These are phyloP conservation scores for Penstemon davidsonii DNA, from an alignment of 257 asterid species.

Conservation along the genomic window DNA sequence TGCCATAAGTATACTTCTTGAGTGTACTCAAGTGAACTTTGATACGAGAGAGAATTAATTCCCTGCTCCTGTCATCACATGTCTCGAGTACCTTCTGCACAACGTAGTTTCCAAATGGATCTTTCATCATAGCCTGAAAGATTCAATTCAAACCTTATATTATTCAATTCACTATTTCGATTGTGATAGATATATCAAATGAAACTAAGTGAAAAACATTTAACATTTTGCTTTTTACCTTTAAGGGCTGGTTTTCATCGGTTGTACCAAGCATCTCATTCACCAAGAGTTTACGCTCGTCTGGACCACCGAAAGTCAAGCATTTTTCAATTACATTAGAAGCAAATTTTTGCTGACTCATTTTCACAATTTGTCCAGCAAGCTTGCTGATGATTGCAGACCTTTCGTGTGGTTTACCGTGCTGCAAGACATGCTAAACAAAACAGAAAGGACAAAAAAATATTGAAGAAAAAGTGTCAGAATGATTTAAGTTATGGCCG, in stretches of 20 bases:
- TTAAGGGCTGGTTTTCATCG: constrained; percentile 80
- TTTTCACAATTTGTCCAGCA: constrained; percentile 81
- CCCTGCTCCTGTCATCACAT: constrained; percentile 69
- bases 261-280: constrained; percentile 89
- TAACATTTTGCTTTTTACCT: constrained; percentile 39
- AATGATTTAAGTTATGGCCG: background rate
- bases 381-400: constrained; percentile 66
- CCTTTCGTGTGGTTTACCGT: constrained; percentile 73
- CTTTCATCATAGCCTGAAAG: constrained; percentile 91
- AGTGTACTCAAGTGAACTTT: constrained; percentile 76
- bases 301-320: constrained; percentile 68
- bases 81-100: constrained; percentile 93
- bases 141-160: background rate
- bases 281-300: constrained; percentile 67
- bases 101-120: constrained; percentile 84
- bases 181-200: background rate
- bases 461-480: background rate
- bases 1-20: constrained; percentile 86
- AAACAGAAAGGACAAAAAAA: constrained; percentile 6
- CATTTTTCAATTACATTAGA: constrained; percentile 94
- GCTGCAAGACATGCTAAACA: constrained; percentile 77
- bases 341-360: constrained; percentile 94
- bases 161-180: background rate
- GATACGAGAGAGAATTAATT: constrained; percentile 71
- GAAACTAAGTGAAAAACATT: background rate